Base-by-base conservation (phyloP, 2,329 filamentous ascomycete genomes). In the Rhexocercosporidium sp. region DNA sequence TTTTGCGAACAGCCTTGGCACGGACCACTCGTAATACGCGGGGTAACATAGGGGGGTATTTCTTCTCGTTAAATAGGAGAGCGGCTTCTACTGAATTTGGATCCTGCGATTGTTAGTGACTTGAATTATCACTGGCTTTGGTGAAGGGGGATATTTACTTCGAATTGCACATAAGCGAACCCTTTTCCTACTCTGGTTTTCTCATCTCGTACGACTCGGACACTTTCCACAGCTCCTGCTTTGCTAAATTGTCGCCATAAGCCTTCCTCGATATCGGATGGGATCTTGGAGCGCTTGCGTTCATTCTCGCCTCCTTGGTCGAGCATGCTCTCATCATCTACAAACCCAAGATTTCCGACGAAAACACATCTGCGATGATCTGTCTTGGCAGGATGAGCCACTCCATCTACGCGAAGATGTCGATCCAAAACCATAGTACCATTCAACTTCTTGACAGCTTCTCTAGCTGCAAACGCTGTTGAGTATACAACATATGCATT, bases 141-240 rank as follows among this genome's bases (percentile, higher is more conserved):
- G 31, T 12, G 20, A 56, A 29, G 44, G 29, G 69, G 53, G 79
- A 82, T 81, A 74, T 39, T 59, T 65, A 89, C 88, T 76, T 90
- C 88, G 80, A 99, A 99, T 77, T 99, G 96, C 18, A 99, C 95
- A 76, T 99, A 99, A 69, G 96, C 96, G 77, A 99, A 93, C 4
- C 96, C 96, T 78, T 99, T 99, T 75, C 96, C 94, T 34, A 99
- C 93, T 59, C 96, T 88, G 8, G 96, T 99, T 72, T 92, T 91
- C 70, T 92, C 85, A 76, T 99, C 96, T 64, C 96, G 89, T 60
- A 97, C 88, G 22, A 99, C 94, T 39, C 96, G 92, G 41, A 99
- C 96, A 76, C 90, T 97, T 80, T 99, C 95, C 14, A 99, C 92
- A 71, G 87, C 92, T 72, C 95, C 94, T 69, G 86, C 90, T 77